Base-by-base conservation (phyloP, 768 basidiomycete genomes). In the Lactarius trivialis region DNA sequence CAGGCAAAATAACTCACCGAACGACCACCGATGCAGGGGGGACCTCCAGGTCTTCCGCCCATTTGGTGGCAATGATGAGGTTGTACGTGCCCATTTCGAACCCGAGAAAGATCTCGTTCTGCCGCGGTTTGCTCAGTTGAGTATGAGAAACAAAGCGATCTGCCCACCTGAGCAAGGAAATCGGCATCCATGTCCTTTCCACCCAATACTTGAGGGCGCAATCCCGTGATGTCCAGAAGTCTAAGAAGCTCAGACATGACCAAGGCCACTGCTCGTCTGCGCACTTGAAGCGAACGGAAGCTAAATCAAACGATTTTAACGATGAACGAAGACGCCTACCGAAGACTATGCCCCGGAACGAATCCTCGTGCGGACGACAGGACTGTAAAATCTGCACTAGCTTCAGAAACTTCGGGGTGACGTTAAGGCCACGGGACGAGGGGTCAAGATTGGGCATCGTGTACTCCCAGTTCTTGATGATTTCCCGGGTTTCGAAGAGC, bases 271-370 rank as follows among this genome's bases (percentile, higher is more conserved):
- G 73, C 73, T 37, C 77, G 73, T 58, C 76, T 77, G 67, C 79
- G 79, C 2, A 89, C 88, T 91, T 54, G 19, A 32, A 60, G 37
- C n/a, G 19, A n/a, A 11, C 34, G 36, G 41, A 34, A 50, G 54
- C 32, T 28, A n/a, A 17, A 11, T 49, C 30, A 33, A 33, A 32
- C 26, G 34, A 17, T 7, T 15, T 15, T 36, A 37, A 65, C 1
- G 36, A 41, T 30, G 39, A 48, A 59, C 59, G 59, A 60, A 69
- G 37, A 64, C 5, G 24, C 41, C 60, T 67, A 89, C 90, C 88
- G 65, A 84, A 78, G 41, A 87, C 70, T 26, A 91, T 76, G 17
- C 83, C 86, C 50, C 87, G 82, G 68, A 92, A 91, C 4, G 70
- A 67, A 55, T 83, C 79, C 6, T 82, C 82, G 52, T 81, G 77